Evolutionary conservation across 2,329 filamentous ascomycete species (phyloP).

Genomic region (Stromatinia cepivora): DNA sequence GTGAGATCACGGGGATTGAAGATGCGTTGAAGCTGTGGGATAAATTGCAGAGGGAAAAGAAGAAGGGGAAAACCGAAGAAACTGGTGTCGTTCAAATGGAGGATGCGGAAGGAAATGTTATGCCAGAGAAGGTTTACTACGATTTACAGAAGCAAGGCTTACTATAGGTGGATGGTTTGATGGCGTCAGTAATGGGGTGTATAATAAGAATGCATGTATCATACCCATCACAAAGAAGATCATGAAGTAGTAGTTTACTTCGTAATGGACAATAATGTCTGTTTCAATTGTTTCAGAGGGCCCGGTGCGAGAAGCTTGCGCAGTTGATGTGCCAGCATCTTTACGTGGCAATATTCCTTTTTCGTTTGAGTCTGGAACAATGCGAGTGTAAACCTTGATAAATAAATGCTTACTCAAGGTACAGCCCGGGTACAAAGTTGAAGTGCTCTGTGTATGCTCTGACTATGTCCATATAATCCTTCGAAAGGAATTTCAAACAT

Average conservation of each 20-base stretch:
- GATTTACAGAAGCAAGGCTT: slow-evolving; percentile 92
- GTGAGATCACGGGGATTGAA: slow-evolving; percentile 90
- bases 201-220: slow-evolving; percentile 14
- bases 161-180: slow-evolving; percentile 49
- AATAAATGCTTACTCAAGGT: not conserved
- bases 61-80: slow-evolving; percentile 71
- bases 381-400: not conserved
- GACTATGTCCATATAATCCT: no score
- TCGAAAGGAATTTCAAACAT: no score
- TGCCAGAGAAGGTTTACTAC: slow-evolving; percentile 98
- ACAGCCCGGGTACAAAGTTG: not conserved
- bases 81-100: slow-evolving; percentile 97
- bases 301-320: not conserved
- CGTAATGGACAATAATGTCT: not conserved
- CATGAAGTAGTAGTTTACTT: not conserved
- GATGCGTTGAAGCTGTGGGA: slow-evolving; percentile 89
- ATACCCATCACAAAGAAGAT: slow-evolving; percentile 9
- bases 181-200: slow-evolving; percentile 3
- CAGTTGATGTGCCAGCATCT: not conserved
- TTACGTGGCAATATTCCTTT: no score
- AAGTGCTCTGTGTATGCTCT: not conserved
- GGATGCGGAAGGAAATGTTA: slow-evolving; percentile 94
- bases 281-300: not conserved
- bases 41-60: slow-evolving; percentile 85
- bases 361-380: not conserved